phyloP scores from a whole-genome alignment of 129 eudicot species.

The Heracleum sosnowskyi region DNA sequence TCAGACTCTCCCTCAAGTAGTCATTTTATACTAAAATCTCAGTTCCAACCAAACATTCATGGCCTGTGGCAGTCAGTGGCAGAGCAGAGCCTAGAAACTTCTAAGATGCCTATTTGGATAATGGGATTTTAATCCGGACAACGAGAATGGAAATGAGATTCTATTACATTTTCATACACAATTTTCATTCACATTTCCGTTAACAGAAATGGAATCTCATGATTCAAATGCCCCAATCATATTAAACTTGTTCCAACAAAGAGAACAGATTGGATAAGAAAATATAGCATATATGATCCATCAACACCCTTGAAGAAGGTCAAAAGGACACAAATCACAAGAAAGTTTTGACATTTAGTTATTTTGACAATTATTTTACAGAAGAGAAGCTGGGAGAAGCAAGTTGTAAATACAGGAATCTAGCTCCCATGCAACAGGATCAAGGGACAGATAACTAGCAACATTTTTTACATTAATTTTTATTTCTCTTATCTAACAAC shows the following conservation, averaged over 20 bases:
- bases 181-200: too few species aligned
- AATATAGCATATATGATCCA: neutral
- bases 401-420: constrained; percentile 48
- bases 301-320: neutral
- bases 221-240: too few species aligned
- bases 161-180: too few species aligned
- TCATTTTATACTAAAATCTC: neutral
- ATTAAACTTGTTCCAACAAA: neutral
- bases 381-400: constrained; percentile 17
- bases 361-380: neutral
- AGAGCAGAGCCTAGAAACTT: neutral
- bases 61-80: neutral
- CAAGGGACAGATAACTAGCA: neutral
- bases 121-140: too few species aligned
- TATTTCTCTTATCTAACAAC: constrained; percentile 13
- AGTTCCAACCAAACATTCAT: neutral
- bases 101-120: neutral
- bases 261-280: neutral
- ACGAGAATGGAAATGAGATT: too few species aligned
- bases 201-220: too few species aligned
- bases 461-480: neutral
- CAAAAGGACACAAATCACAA: neutral
- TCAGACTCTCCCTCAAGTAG: constrained; percentile 41
- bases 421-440: neutral
- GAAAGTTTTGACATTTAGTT: constrained; percentile 1